phyloP scores from a whole-genome alignment of 805 yeast species.

The Cyberlindnera meyerae region DNA sequence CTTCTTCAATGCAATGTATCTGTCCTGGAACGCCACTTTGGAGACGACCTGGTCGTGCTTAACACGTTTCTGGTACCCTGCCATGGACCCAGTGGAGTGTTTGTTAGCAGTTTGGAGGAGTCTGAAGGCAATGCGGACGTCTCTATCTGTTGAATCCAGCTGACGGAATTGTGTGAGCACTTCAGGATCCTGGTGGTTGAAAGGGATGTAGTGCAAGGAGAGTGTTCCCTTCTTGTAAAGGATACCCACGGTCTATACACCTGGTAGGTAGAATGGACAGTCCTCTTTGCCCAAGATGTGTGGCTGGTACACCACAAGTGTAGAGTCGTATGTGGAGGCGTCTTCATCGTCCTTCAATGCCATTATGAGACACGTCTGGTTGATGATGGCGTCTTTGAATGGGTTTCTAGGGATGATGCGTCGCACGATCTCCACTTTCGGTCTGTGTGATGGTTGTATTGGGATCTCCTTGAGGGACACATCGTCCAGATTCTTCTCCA shows the following conservation, averaged over 20 bases:
- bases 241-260: constrained; percentile 73
- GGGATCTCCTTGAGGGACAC: constrained; percentile 32
- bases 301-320: constrained; percentile 70
- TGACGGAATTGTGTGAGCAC: constrained; percentile 24
- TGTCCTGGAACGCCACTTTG: constrained; percentile 75
- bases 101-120: constrained; percentile 73
- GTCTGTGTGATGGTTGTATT: constrained; percentile 26
- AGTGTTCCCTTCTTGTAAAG: constrained; percentile 40
- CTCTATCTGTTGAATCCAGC: constrained; percentile 49
- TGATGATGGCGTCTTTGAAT: constrained; percentile 71
- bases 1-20: constrained; percentile 75
- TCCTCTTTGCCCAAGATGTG: constrained; percentile 57
- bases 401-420: constrained; percentile 91
- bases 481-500: constrained; percentile 37
- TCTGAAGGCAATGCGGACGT: constrained; percentile 76
- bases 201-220: constrained; percentile 76
- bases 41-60: constrained; percentile 84
- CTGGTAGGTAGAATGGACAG: constrained; percentile 87
- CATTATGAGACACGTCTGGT: constrained; percentile 72
- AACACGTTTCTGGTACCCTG: constrained; percentile 84
- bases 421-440: constrained; percentile 58
- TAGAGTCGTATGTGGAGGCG: constrained; percentile 29
- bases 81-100: constrained; percentile 78
- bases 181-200: constrained; percentile 29
- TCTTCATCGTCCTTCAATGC: constrained; percentile 26